These are phyloP conservation scores for Morella rubra DNA, from an alignment of 306 rosid species.

Conservation along the genomic window DNA sequence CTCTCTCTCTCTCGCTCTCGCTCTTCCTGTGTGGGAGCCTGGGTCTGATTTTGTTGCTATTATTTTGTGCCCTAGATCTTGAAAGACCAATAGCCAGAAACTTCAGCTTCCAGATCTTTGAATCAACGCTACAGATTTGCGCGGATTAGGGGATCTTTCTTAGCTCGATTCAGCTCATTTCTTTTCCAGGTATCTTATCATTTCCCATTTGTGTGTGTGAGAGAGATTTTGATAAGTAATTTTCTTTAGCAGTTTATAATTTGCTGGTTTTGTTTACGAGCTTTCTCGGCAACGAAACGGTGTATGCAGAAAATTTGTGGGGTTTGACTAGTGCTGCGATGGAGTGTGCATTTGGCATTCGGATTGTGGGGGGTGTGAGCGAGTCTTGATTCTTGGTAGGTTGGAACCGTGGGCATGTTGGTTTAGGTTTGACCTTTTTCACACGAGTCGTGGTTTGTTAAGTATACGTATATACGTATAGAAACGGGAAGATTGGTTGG, in stretches of 20 bases:
- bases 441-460: slow-evolving; percentile 9
- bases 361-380: slow-evolving; percentile 14
- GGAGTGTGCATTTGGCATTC: slow-evolving; percentile 33
- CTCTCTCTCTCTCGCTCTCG: background rate
- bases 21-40: slow-evolving; percentile 12
- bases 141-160: slow-evolving; percentile 28
- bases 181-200: slow-evolving; percentile 31
- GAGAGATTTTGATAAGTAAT: background rate
- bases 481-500: slow-evolving; percentile 16
- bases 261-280: background rate
- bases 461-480: background rate
- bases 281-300: slow-evolving; percentile 23
- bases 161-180: slow-evolving; percentile 18
- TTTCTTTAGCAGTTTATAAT: background rate
- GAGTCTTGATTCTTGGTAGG: slow-evolving; percentile 15
- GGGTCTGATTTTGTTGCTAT: slow-evolving; percentile 12
- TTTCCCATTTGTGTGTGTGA: background rate
- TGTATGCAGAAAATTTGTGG: slow-evolving; percentile 16
- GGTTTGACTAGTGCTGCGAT: slow-evolving; percentile 30
- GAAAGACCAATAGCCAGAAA: background rate
- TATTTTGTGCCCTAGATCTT: slow-evolving; percentile 47
- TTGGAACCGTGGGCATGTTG: slow-evolving; percentile 13
- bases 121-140: slow-evolving; percentile 14
- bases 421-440: slow-evolving; percentile 32
- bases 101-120: slow-evolving; percentile 35